A percentile compares a stretch with the other conserved stretches of the same genome.
Evolutionary conservation across 1,284 basidiomycete genomes (phyloP).

Genomic region (Rhizoctonia solani): DNA sequence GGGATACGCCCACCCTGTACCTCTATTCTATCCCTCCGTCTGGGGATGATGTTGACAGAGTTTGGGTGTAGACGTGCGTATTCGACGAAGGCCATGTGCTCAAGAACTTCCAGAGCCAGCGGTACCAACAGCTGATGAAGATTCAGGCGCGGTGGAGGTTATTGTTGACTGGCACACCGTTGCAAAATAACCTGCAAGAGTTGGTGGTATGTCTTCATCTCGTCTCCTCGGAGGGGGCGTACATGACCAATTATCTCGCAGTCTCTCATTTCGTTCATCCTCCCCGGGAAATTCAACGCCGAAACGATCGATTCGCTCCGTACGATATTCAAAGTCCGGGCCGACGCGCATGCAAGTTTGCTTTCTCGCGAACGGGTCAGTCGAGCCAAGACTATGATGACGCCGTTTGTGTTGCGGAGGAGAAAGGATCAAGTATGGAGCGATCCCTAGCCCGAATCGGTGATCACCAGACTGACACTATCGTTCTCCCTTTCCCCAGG

Average conservation of each 20-base stretch:
- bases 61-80: conserved; percentile 73
- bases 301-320: conserved; percentile 74
- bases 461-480: conserved; percentile 38
- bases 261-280: conserved; percentile 98
- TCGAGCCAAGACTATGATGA: conserved; percentile 98
- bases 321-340: conserved; percentile 96
- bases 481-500: conserved; percentile 54
- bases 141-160: conserved; percentile 89
- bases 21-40: conserved; percentile 13
- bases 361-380: conserved; percentile 90
- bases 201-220: conserved; percentile 72
- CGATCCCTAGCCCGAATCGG: no score
- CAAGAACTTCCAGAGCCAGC: conserved; percentile 96
- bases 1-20: no score
- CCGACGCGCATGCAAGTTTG: conserved; percentile 81
- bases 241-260: conserved; percentile 45
- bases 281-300: conserved; percentile 85
- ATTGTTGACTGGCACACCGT: conserved; percentile 92
- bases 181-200: conserved; percentile 92
- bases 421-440: conserved; percentile 94
- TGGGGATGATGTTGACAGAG: not conserved
- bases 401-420: conserved; percentile 93
- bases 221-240: not conserved
- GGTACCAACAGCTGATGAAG: conserved; percentile 86
- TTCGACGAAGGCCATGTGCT: conserved; percentile 96